Base-by-base conservation (phyloP, 2,329 filamentous ascomycete species). In the Fusarium pseudograminearum region DNA sequence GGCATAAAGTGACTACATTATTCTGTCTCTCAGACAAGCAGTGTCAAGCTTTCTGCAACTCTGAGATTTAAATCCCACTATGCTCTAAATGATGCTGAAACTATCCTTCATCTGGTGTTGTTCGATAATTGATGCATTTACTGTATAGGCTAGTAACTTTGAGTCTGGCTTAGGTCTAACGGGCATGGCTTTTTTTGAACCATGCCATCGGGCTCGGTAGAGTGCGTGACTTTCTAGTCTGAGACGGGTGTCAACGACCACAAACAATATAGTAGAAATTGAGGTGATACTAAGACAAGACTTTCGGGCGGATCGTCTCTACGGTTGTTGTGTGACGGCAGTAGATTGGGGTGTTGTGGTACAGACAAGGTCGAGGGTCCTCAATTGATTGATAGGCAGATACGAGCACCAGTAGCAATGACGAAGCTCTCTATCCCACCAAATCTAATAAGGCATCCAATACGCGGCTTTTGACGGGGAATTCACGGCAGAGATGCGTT, bases 181-280 rank as follows among this genome's bases (percentile, higher is more conserved):
- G 51, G 42, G 30, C 22, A 55, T 30, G 41, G 57, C 51, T 16
- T 50, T 36, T 36, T 26, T 24, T 62, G 38, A 48, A 45, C 42
- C 47, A 53, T 47, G 46, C 12, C 12, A 15, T 46, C n/a, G 41
- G 41, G 33, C 26, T 34, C 15, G 15, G 36, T 26, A 33, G 15
- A 20, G 66, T 15, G 52, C 34, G 45, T 42, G 33, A 36, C 44
- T 44, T 41, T 26, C 26, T 24, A 45, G 26, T 31, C 61, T 67
- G 61, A 63, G 56, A 70, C 57, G 66, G 66, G 61, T 20, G 66
- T 67, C 44, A 45, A 50, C 22, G 22, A 24, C 8, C 6, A 33
- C 8, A 36, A 10, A 10, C 3, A 4, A 24, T n/a, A 12, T n/a
- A 18, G 18, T 24, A 16, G n/a, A 62, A 20, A n/a, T 40, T 33